phyloP scores from a whole-genome alignment of 768 basidiomycete genomes.

The Termitomyces sp. region DNA sequence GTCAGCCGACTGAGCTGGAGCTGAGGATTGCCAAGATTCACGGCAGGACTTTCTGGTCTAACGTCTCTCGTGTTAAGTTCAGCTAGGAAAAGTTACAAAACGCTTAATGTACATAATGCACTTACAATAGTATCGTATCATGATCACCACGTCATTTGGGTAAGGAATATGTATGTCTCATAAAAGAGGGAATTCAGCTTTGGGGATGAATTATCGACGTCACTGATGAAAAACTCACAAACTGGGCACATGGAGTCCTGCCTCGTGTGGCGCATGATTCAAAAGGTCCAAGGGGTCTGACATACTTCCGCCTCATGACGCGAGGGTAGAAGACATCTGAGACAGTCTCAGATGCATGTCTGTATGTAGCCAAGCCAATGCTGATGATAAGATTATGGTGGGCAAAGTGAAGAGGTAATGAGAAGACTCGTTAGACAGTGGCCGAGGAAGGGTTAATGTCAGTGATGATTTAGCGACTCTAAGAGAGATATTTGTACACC shows the following conservation, averaged over 20 bases:
- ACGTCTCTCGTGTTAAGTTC: background rate
- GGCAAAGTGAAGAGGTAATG: background rate
- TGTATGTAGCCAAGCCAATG: background rate
- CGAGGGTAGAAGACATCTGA: background rate
- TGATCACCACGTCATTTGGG: background rate
- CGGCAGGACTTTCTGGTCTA: slow-evolving; percentile 48
- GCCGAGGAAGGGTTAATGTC: background rate
- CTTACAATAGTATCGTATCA: background rate
- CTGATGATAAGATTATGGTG: background rate
- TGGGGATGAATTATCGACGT: no score
- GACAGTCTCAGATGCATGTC: background rate
- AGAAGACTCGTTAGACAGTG: no score
- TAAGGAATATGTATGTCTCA: no score
- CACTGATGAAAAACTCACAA: no score
- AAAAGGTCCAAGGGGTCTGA: background rate
- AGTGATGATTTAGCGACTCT: background rate
- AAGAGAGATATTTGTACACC: background rate
- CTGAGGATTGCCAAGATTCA: slow-evolving; percentile 52
- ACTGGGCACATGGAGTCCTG: background rate
- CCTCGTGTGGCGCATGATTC: background rate
- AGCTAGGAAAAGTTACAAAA: background rate
- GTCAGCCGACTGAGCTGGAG: slow-evolving; percentile 55
- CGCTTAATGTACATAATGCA: background rate
- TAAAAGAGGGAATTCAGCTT: no score
- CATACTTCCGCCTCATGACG: background rate